Conservation (phyloP, 768 basidiomycete species). For the Naganishia vishniacii region DNA sequence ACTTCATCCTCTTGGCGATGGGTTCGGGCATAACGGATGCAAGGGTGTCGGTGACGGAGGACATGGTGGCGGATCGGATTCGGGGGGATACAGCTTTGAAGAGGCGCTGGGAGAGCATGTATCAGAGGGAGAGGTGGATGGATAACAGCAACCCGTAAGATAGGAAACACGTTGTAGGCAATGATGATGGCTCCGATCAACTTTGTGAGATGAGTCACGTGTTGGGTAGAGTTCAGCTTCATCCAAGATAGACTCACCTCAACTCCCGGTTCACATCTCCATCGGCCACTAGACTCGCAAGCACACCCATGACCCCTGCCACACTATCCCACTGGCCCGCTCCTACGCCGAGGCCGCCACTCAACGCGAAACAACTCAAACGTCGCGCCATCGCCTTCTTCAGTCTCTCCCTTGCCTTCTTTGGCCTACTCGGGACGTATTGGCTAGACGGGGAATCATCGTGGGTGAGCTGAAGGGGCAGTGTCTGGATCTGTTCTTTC, state of each 20-base stretch:
- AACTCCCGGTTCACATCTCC: not conserved
- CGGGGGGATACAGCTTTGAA: not conserved
- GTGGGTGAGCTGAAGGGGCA: not conserved
- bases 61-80: conserved; percentile 5
- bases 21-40: conserved; percentile 24
- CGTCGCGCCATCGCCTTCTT: not conserved
- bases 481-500: not conserved
- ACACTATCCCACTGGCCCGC: not conserved
- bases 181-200: not conserved
- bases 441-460: not conserved
- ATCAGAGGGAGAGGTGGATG: not conserved
- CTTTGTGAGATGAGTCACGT: too few species aligned
- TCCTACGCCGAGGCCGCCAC: not conserved
- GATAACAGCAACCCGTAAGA: not conserved
- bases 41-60: conserved; percentile 17
- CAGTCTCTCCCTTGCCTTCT: not conserved
- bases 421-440: not conserved
- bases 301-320: not conserved
- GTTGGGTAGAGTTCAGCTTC: too few species aligned
- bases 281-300: not conserved
- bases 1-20: conserved; percentile 44
- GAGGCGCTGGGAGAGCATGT: conserved; percentile 12
- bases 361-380: conserved; percentile 2
- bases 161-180: not conserved
- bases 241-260: too few species aligned